Base-by-base conservation (phyloP, 176 grass and related monocot genomes). In the Oropetium thomaeum region DNA sequence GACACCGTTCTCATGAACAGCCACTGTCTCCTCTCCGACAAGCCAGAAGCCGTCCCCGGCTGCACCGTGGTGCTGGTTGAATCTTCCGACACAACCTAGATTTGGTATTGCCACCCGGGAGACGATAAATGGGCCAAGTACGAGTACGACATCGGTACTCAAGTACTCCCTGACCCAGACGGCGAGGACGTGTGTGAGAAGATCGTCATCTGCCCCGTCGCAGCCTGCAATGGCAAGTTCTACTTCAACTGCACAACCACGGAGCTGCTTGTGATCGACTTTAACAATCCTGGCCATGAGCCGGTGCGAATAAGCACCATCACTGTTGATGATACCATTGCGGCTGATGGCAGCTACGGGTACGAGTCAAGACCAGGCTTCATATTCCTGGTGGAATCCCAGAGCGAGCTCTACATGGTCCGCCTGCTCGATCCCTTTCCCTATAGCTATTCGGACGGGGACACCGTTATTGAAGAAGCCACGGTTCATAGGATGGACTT, bases 1-100 rank as follows among this genome's bases (percentile, higher is more conserved):
- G 66, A 69, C 26, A 14, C 2, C 14, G 27, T 6, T 8, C 66
- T 69, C 13, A 11, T 69, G 4, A 0, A 69, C 66, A 30, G 66
- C 66, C n/a, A 69, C 27, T 69, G 66, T 16, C 25, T 69, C 66
- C 66, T 69, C 66, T 69, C 66, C 41, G 66, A 31, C 41, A 9
- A 47, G 26, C 66, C 15, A n/a, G n/a, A n/a, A 6, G 0, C 23
- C 41, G 42, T 23, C 41, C 15, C 26, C 26, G 23, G 40, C 5
- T 68, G 37, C 65, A 7, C 41, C 13, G 65, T 67, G 23, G 13
- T 68, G 12, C 7, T 68, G 14, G 65, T 68, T 14, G 65, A 68
- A 28, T 42, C 9, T 2, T 5, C 10, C 4, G 39, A 10, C 0
- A 2, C 28, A 23, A 68, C 40, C 25, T 44, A 29, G 25, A 9